These are phyloP conservation scores for Sporothrix sp. DNA, from an alignment of 2,329 filamentous ascomycete genomes.

Conservation along the genomic window DNA sequence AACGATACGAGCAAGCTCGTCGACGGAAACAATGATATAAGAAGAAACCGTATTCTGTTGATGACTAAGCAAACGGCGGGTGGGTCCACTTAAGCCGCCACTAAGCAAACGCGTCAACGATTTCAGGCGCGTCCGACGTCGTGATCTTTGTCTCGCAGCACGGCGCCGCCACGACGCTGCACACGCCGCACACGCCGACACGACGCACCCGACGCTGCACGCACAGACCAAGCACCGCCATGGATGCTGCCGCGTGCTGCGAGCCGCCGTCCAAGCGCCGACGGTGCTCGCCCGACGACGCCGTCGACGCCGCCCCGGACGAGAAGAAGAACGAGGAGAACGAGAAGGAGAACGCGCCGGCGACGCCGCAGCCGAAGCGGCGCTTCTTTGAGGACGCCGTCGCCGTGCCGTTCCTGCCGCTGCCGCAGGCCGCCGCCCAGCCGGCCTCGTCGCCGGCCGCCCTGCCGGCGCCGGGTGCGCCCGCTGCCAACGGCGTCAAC, in stretches of 20 bases:
- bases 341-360: slow-evolving; percentile 15
- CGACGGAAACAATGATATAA: too few relatives aligned
- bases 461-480: too few relatives aligned
- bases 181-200: too few relatives aligned
- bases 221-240: background rate
- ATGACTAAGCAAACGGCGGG: too few relatives aligned
- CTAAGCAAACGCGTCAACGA: too few relatives aligned
- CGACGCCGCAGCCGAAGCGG: slow-evolving; percentile 37
- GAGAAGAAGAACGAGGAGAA: background rate
- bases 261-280: slow-evolving; percentile 29
- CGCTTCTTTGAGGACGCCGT: slow-evolving; percentile 34
- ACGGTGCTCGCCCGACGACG: slow-evolving; percentile 18
- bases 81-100: too few relatives aligned
- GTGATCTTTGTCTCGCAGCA: too few relatives aligned
- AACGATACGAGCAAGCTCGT: background rate
- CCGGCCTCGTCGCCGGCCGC: slow-evolving; percentile 6
- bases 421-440: background rate
- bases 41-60: too few relatives aligned
- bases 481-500: background rate
- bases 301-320: too few relatives aligned
- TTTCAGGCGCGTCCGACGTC: too few relatives aligned
- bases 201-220: background rate
- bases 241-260: slow-evolving; percentile 30
- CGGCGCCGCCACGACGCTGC: too few relatives aligned
- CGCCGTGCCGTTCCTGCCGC: slow-evolving; percentile 8